Base-by-base conservation (phyloP, 2,329 filamentous ascomycete species). In the Penicillium sclerotigenum region DNA sequence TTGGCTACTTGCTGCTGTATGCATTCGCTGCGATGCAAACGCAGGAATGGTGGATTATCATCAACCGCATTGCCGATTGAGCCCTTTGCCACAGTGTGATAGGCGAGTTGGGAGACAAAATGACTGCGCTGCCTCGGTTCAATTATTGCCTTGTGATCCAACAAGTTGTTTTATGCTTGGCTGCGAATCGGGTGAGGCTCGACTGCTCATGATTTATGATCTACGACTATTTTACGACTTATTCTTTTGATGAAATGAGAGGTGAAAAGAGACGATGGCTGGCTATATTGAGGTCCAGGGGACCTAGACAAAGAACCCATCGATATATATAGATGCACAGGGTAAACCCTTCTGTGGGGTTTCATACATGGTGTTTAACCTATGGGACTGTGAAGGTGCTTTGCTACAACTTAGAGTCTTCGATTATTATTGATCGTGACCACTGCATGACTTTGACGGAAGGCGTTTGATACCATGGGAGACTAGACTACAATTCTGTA, bases 1-100 rank as follows among this genome's bases (percentile, higher is more conserved):
- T 72, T 38, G 68, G 70, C 18, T 73, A 73, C 55, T 54, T 73
- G 47, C 65, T 73, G 16, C 62, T 73, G 18, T 73, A 72, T 53
- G 71, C 69, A 22, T 72, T 73, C 52, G 71, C 71, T 20, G 56
- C 60, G 10, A 47, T 66, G 43, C 62, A 69, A 57, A 51, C 48
- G 37, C 61, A 62, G n/a, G 50, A 62, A 36, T 29, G 40, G 45
- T 38, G 54, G 33, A 34, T 31, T 37, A 4, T 62, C 46, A 37
- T 54, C 37, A 54, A 57, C 34, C 58, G 51, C 20, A 65, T 70
- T 53, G 56, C 52, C 37, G 57, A 57, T 34, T 70, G 63, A 69
- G 29, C 13, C 9, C 7, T 49, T 33, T 13, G 26, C 37, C 24
- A 38, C 46, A 36, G n/a, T 24, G 45, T 24, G 18, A 40, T 26